Percentiles rank a stretch among this genome's conserved stretches.
These are phyloP conservation scores for Sergeia podlipaevii DNA, from an alignment of 208 protist genomes.

Conservation along the genomic window DNA sequence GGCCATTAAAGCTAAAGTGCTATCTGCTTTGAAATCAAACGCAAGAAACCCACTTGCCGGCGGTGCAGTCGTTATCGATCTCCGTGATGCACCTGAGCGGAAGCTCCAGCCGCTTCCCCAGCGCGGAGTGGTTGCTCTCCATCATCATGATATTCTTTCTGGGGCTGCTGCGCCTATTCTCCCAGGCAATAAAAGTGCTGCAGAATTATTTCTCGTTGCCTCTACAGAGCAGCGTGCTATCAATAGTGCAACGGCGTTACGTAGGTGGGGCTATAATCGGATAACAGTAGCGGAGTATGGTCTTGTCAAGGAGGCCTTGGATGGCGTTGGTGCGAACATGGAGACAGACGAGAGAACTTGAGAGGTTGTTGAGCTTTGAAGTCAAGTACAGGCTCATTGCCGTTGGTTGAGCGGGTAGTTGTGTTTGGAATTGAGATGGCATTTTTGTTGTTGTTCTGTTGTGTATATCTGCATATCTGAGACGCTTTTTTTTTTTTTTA, in stretches of 20 bases:
- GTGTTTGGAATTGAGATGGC: too few relatives aligned
- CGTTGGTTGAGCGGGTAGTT: too few relatives aligned
- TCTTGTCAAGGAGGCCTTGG: slow-evolving; percentile 20
- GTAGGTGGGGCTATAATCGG: slow-evolving; percentile 69
- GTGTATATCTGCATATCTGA: too few relatives aligned
- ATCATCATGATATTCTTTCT: slow-evolving; percentile 78
- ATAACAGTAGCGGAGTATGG: slow-evolving; percentile 38
- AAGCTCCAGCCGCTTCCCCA: slow-evolving; percentile 18
- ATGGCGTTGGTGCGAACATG: background rate
- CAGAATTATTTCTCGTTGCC: slow-evolving; percentile 64
- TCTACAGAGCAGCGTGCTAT: slow-evolving; percentile 40
- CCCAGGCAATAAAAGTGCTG: slow-evolving; percentile 26
- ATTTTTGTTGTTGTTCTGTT: too few relatives aligned
- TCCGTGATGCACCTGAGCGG: slow-evolving; percentile 44
- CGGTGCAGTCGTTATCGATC: slow-evolving; percentile 64
- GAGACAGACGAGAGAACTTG: background rate
- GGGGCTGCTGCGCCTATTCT: slow-evolving; percentile 67
- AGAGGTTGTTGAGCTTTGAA: too few relatives aligned
- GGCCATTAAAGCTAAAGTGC: slow-evolving; percentile 9
- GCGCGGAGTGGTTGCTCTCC: slow-evolving; percentile 33
- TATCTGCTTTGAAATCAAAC: slow-evolving; percentile 4
- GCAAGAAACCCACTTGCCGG: slow-evolving; percentile 11
- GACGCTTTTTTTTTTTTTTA: too few relatives aligned
- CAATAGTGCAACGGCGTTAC: slow-evolving; percentile 46
- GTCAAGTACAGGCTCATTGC: too few relatives aligned